Evolutionary conservation across 345 rosid species (phyloP).

Genomic region (Ricinus communis): DNA sequence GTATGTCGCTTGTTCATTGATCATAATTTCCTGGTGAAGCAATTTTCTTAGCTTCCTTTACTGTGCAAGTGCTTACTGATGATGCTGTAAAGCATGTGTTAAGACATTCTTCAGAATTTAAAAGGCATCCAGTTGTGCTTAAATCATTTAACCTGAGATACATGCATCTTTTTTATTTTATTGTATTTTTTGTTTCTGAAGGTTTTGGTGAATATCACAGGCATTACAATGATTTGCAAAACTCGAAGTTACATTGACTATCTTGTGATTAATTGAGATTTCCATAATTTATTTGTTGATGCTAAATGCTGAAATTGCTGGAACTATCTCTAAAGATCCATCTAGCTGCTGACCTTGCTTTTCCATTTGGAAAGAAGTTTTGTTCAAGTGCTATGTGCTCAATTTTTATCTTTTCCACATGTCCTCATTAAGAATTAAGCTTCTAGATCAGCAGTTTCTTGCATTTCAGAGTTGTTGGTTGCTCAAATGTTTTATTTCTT

Average conservation of each 20-base stretch:
- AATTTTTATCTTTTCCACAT: not conserved
- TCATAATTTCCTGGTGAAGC: too few species aligned
- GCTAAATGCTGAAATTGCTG: not conserved
- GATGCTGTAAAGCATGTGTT: not conserved
- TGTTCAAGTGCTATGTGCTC: not conserved
- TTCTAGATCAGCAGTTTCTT: not conserved
- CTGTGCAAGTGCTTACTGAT: not conserved
- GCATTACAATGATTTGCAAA: not conserved
- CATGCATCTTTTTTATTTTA: not conserved
- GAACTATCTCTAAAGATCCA: not conserved
- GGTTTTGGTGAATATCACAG: not conserved
- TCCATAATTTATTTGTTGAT: not conserved
- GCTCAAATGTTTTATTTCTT: not conserved
- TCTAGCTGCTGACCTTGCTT: not conserved
- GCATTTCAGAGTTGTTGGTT: not conserved
- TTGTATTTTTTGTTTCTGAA: not conserved
- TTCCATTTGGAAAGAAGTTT: not conserved
- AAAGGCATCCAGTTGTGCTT: not conserved
- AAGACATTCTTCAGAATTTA: not conserved
- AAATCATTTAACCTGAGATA: not conserved
- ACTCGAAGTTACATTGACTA: not conserved
- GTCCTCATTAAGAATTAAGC: not conserved
- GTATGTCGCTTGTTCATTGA: too few species aligned
- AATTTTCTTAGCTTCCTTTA: not conserved
- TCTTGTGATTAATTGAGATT: not conserved